phyloP scores from a whole-genome alignment of 2,329 filamentous ascomycete genomes.

The Fusarium sp. region DNA sequence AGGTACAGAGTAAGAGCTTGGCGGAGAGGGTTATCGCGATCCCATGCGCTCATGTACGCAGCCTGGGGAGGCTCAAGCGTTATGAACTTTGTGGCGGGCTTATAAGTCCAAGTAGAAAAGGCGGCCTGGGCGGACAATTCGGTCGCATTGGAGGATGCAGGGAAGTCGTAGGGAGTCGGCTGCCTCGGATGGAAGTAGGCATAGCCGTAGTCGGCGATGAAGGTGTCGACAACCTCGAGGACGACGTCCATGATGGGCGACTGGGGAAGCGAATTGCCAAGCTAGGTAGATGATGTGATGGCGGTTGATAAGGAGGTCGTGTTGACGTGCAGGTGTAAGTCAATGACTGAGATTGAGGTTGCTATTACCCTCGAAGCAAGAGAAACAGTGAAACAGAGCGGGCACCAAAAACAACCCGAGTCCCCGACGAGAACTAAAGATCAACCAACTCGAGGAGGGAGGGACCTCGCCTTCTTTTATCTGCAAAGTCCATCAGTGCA shows the following conservation, averaged over 20 bases:
- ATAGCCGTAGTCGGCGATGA: constrained; percentile 83
- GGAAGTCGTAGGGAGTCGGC: constrained; percentile 64
- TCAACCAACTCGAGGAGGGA: not conserved
- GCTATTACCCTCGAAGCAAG: not conserved
- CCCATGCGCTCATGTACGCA: constrained; percentile 82
- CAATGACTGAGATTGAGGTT: not conserved
- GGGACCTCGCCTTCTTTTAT: constrained; percentile 31
- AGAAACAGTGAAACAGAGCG: not conserved
- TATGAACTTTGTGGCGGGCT: constrained; percentile 79
- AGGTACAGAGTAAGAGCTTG: constrained; percentile 82
- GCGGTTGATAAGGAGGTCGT: constrained; percentile 3
- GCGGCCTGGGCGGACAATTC: constrained; percentile 61
- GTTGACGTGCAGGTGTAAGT: constrained; percentile 20
- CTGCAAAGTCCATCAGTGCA: constrained; percentile 9
- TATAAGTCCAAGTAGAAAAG: constrained; percentile 74
- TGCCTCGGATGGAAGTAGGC: constrained; percentile 74
- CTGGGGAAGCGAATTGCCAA: not conserved
- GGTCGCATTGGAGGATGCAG: constrained; percentile 63
- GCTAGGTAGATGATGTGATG: not conserved
- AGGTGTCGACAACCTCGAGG: constrained; percentile 86
- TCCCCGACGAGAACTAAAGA: not conserved
- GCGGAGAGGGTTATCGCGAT: constrained; percentile 81
- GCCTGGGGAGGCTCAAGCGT: constrained; percentile 77
- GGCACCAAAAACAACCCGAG: not conserved
- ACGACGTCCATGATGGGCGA: constrained; percentile 84